phyloP scores from a whole-genome alignment of 331 rosid species.

The Malus hybrid region DNA sequence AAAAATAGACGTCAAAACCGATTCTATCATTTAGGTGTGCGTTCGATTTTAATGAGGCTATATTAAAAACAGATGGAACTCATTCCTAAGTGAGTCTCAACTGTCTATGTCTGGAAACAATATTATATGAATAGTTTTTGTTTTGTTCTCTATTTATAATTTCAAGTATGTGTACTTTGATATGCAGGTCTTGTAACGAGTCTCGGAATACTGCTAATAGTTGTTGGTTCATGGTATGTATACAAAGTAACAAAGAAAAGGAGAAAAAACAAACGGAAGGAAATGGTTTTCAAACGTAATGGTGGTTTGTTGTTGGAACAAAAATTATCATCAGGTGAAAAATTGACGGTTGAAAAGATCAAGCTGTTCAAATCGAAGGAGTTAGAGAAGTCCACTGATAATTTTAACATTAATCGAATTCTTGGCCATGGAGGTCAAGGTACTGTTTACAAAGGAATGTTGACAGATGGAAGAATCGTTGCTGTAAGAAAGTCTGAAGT shows the following conservation, averaged over 20 bases:
- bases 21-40: too few relatives aligned
- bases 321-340: not conserved
- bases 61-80: too few relatives aligned
- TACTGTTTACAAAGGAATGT: constrained; percentile 25
- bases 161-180: too few relatives aligned
- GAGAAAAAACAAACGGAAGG: not conserved
- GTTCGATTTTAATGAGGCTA: too few relatives aligned
- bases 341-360: constrained; percentile 3
- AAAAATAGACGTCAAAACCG: too few relatives aligned
- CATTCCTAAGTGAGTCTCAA: not conserved
- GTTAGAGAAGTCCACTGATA: constrained; percentile 12
- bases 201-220: not conserved
- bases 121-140: too few relatives aligned
- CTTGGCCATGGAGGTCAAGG: constrained; percentile 28
- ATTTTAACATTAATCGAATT: constrained; percentile 5
- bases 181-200: not conserved
- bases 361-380: constrained; percentile 15
- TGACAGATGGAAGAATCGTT: constrained; percentile 16
- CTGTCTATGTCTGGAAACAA: too few relatives aligned
- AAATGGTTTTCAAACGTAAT: not conserved
- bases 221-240: not conserved
- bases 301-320: constrained; percentile 20
- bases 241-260: not conserved
- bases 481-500: constrained; percentile 16
- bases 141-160: too few relatives aligned